phyloP scores from a whole-genome alignment of 176 grass and related monocot genomes.

The Hordeum marinum region DNA sequence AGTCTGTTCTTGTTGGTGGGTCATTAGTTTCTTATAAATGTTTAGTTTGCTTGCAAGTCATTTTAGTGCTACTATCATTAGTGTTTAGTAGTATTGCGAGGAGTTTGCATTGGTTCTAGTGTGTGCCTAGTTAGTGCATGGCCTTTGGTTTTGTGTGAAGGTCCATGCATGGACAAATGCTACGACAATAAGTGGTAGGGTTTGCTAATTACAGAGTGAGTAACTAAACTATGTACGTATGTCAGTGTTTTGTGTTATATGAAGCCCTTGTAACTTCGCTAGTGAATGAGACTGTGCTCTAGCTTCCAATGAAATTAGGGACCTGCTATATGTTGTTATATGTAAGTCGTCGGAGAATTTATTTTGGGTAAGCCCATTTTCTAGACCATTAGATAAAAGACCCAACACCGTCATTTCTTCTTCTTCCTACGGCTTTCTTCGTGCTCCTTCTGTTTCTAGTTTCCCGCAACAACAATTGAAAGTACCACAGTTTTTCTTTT shows the following conservation, averaged over 20 bases:
- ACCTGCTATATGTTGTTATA: too few relatives aligned
- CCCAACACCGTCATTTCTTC: too few relatives aligned
- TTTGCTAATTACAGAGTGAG: background rate
- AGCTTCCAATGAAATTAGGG: background rate
- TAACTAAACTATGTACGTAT: background rate
- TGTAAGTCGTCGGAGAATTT: too few relatives aligned
- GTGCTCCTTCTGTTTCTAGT: too few relatives aligned
- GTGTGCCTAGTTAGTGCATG: background rate
- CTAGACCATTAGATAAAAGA: too few relatives aligned
- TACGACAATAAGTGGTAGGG: background rate
- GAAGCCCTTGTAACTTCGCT: background rate
- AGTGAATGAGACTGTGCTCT: background rate
- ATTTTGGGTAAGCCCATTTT: too few relatives aligned
- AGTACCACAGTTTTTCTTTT: too few relatives aligned
- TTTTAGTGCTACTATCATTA: too few relatives aligned
- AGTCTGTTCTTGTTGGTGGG: background rate
- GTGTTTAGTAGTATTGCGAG: background rate
- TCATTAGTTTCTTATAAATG: background rate
- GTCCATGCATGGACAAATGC: background rate
- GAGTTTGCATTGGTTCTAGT: background rate
- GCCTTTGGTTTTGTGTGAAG: constrained; percentile 20
- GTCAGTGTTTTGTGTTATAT: background rate
- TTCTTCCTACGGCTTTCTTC: too few relatives aligned
- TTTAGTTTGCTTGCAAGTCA: background rate
- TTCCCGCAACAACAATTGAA: too few relatives aligned